Percentiles rank a stretch among this genome's conserved stretches.
Conservation (phyloP, 2,329 filamentous ascomycete genomes). For the Fusarium citri region DNA sequence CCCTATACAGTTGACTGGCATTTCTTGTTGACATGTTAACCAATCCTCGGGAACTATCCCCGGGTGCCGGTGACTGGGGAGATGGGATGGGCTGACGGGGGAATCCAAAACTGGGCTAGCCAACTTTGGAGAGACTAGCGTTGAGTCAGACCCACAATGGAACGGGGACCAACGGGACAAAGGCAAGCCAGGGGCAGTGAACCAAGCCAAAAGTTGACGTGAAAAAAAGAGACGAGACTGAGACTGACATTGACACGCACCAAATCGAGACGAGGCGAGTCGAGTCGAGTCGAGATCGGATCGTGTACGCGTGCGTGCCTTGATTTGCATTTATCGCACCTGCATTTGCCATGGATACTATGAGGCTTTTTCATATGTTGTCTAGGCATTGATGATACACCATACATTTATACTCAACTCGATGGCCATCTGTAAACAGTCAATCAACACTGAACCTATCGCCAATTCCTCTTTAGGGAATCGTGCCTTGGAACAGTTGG, state of each 20-base stretch:
- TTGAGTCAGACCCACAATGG: slow-evolving; percentile 30
- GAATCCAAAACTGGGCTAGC: slow-evolving; percentile 21
- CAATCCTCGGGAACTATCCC: slow-evolving; percentile 34
- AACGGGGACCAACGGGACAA: slow-evolving; percentile 36
- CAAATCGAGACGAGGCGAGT: slow-evolving; percentile 19
- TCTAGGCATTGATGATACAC: not conserved
- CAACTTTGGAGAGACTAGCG: slow-evolving; percentile 29
- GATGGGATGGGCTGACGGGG: slow-evolving; percentile 16
- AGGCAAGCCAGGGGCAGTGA: slow-evolving; percentile 26
- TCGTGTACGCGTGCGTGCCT: slow-evolving; percentile 24
- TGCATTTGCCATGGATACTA: slow-evolving; percentile 7
- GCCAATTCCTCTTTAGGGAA: slow-evolving; percentile 41
- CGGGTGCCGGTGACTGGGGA: slow-evolving; percentile 34
- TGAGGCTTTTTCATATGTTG: slow-evolving; percentile 4
- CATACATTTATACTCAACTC: not conserved
- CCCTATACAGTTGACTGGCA: slow-evolving; percentile 22
- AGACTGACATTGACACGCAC: slow-evolving; percentile 16
- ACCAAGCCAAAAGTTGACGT: slow-evolving; percentile 10
- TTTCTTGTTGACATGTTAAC: slow-evolving; percentile 4
- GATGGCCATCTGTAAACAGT: not conserved
- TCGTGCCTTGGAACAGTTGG: slow-evolving; percentile 26
- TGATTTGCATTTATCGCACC: slow-evolving; percentile 18
- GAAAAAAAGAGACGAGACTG: slow-evolving; percentile 28
- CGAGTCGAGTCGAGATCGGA: slow-evolving; percentile 20
- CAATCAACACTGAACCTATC: slow-evolving; percentile 31